Evolutionary conservation across 805 yeast species (phyloP), one percentile per base, ranked within the genome.

Genomic region (Saccharomycopsis olivae): DNA sequence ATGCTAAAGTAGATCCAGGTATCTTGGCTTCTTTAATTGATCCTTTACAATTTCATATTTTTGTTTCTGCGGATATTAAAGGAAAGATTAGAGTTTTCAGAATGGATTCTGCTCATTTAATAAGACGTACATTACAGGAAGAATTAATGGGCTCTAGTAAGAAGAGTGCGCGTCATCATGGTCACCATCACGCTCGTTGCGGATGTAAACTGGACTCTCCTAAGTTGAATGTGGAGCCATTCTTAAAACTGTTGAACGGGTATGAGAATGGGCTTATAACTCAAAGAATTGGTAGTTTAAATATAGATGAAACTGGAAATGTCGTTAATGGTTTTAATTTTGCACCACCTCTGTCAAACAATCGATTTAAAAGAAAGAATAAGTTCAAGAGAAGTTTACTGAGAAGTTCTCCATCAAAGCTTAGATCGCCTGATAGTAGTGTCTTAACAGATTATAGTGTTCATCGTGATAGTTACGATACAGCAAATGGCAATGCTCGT

Each of bases 1-100:
- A 16, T 31, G 5, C 18, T 18, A 21, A 38, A 18, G n/a, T 23
- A 8, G 29, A 37, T 31, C 10, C 23, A 18, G 38, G 33, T 8
- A 20, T 11, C 39, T 35, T 27, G 13, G 18, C 38, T 5, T 5
- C 41, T n/a, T 29, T 44, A 11, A 33, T 41, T 13, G 41, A 43
- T 16, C 47, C 49, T 6, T n/a, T 43, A 33, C 24, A 37, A n/a
- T 36, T 31, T 24, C 40, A 58, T 0, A 77, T 86, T 33, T 71
- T 86, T 13, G 77, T 87, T 2, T 78, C 92, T 1, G 75, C 89
- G 0, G 96, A 87, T 57, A 72, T 71, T 41, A 58, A 64, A 17
- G 96, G 96, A 0, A 49, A 68, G 2, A 81, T 87, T 23, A 59
- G 92, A 33, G 81, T 87, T 0, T 83, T 82, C 55, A 66, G 96